Evolutionary conservation across 2,329 filamentous ascomycete genomes (phyloP).

Genomic region (Hymenotorrendiella dingleyae): DNA sequence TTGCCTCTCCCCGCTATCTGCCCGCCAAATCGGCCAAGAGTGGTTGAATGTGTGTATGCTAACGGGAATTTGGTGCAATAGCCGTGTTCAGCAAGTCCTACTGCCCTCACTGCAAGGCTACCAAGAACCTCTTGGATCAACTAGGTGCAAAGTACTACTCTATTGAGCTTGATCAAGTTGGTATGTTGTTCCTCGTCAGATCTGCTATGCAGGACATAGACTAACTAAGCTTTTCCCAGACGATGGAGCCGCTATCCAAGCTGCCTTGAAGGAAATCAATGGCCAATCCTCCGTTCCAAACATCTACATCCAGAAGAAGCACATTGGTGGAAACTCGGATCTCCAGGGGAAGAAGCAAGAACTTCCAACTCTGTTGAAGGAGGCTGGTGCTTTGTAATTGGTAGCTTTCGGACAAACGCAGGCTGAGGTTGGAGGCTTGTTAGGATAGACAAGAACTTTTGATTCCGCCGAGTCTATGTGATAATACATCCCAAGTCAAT

Average conservation of each 20-base stretch:
- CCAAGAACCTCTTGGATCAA: conserved; percentile 68
- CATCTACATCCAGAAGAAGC: conserved; percentile 84
- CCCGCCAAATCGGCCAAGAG: too few species aligned
- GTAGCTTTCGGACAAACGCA: not conserved
- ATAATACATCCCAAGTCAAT: too few species aligned
- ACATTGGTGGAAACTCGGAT: conserved; percentile 96
- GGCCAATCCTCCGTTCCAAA: conserved; percentile 89
- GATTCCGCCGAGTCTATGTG: too few species aligned
- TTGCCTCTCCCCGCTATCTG: too few species aligned
- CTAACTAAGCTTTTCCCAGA: conserved; percentile 52
- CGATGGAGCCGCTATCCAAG: conserved; percentile 78
- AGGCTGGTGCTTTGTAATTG: conserved; percentile 55
- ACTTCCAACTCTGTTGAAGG: conserved; percentile 58
- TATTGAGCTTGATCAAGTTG: conserved; percentile 79
- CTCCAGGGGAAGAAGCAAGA: conserved; percentile 62
- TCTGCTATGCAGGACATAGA: too few species aligned
- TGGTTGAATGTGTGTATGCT: not conserved
- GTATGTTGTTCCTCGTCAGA: too few species aligned
- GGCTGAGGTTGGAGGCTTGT: not conserved
- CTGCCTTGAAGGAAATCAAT: conserved; percentile 72
- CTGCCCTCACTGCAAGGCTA: conserved; percentile 84
- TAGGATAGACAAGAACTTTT: too few species aligned
- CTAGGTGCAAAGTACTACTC: conserved; percentile 66
- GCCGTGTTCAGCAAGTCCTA: conserved; percentile 96
- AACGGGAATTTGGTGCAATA: conserved; percentile 31